These are phyloP conservation scores for Mycena rosella DNA, from an alignment of 768 basidiomycete species.

Conservation along the genomic window DNA sequence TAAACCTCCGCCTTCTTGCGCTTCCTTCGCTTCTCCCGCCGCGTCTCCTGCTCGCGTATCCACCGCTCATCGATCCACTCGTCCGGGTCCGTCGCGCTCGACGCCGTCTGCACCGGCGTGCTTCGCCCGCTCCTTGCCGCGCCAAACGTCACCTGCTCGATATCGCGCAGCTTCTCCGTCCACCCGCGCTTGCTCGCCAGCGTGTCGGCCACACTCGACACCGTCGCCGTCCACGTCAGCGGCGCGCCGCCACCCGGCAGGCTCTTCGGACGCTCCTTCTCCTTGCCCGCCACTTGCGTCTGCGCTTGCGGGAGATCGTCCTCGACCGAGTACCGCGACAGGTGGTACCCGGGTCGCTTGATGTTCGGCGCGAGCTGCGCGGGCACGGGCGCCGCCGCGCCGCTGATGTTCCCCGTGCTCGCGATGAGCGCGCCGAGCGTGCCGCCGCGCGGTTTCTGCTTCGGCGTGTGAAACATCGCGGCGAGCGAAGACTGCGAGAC, in stretches of 20 bases:
- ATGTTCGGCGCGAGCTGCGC: conserved; percentile 68
- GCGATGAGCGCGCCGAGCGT: conserved; percentile 81
- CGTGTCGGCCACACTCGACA: conserved; percentile 19
- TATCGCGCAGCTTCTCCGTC: conserved; percentile 42
- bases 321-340: conserved; percentile 62
- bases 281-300: not conserved
- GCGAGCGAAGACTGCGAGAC: conserved; percentile 23
- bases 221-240: conserved; percentile 7
- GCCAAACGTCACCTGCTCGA: conserved; percentile 56
- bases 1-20: conserved; percentile 81
- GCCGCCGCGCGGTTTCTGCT: conserved; percentile 64
- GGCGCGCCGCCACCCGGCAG: conserved; percentile 3
- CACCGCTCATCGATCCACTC: conserved; percentile 35
- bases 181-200: conserved; percentile 48
- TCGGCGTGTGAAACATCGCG: conserved; percentile 29
- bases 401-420: conserved; percentile 74
- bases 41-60: conserved; percentile 39
- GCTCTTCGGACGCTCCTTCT: conserved; percentile 21
- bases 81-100: conserved; percentile 41
- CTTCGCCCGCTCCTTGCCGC: conserved; percentile 35
- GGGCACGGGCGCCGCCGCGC: conserved; percentile 67
- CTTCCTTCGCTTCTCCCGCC: conserved; percentile 58
- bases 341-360: conserved; percentile 71
- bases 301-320: conserved; percentile 18
- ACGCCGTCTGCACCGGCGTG: conserved; percentile 45